Evolutionary conservation across 768 basidiomycete genomes (phyloP).

Genomic region (Leccinum incarnatum): DNA sequence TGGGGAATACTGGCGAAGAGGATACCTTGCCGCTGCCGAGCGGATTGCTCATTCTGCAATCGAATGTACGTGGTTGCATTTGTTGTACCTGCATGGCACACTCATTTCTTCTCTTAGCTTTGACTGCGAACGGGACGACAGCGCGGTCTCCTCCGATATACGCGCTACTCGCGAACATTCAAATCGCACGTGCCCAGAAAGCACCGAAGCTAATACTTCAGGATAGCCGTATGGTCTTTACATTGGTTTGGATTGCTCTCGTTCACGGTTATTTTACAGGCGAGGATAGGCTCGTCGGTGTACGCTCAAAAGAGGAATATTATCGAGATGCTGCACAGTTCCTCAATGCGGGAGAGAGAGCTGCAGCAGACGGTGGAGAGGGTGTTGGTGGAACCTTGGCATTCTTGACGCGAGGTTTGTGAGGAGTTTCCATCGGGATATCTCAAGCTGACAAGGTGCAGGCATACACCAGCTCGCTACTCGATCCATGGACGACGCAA

Average conservation of each 20-base stretch:
- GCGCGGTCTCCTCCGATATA: conserved; percentile 69
- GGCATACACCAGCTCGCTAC: conserved; percentile 82
- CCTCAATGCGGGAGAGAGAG: conserved; percentile 60
- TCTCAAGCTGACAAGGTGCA: conserved; percentile 27
- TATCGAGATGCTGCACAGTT: conserved; percentile 66
- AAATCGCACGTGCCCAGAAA: conserved; percentile 71
- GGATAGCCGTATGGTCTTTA: conserved; percentile 60
- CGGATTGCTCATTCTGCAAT: conserved; percentile 66
- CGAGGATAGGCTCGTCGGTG: conserved; percentile 58
- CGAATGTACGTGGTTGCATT: conserved; percentile 48
- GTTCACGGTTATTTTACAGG: conserved; percentile 37
- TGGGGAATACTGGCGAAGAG: conserved; percentile 84
- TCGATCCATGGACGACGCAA: conserved; percentile 77
- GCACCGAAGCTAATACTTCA: conserved; percentile 79
- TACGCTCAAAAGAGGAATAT: conserved; percentile 65
- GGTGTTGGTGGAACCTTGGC: conserved; percentile 53
- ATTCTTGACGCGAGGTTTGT: conserved; percentile 65
- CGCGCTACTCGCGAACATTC: conserved; percentile 81
- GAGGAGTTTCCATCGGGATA: background rate
- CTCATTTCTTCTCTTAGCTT: conserved; percentile 37
- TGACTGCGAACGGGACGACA: conserved; percentile 47
- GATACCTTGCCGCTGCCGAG: conserved; percentile 72
- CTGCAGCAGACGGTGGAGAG: conserved; percentile 57
- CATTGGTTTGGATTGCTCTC: background rate
- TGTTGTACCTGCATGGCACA: background rate